These are phyloP conservation scores for Fistulinella staudtii DNA, from an alignment of 1,284 basidiomycete species.

Conservation along the genomic window DNA sequence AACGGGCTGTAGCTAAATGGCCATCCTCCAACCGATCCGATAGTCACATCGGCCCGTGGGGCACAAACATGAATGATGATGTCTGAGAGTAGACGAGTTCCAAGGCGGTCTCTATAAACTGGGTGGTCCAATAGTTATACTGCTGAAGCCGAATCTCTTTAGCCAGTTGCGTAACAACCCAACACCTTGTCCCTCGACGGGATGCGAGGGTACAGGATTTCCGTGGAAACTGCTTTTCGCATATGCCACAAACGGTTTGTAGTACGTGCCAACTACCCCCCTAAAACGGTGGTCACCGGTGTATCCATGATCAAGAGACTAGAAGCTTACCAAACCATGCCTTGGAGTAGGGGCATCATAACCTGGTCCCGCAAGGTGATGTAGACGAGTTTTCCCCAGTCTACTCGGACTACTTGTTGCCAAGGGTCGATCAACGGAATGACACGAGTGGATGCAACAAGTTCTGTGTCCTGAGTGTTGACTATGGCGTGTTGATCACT, in stretches of 20 bases:
- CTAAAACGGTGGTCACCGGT: conserved; percentile 17
- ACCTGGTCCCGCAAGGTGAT: conserved; percentile 66
- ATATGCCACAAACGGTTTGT: conserved; percentile 30
- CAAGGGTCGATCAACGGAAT: conserved; percentile 21
- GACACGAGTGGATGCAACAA: conserved; percentile 15
- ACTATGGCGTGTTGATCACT: conserved; percentile 9
- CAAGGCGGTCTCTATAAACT: conserved; percentile 16
- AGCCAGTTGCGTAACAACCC: conserved; percentile 43
- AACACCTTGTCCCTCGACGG: conserved; percentile 41
- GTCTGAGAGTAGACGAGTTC: background rate
- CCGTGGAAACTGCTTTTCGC: conserved; percentile 23
- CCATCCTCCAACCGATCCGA: no score
- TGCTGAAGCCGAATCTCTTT: conserved; percentile 34
- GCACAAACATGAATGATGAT: background rate
- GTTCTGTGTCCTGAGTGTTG: conserved; percentile 19
- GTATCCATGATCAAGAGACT: background rate
- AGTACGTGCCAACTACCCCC: conserved; percentile 35
- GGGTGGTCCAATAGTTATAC: conserved; percentile 27
- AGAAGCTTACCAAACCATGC: conserved; percentile 56
- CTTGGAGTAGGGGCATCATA: conserved; percentile 63
- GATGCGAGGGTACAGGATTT: conserved; percentile 6
- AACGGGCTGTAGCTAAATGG: no score
- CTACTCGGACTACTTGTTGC: conserved; percentile 42
- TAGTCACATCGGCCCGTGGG: background rate
- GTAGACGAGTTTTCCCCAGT: conserved; percentile 61